Evolutionary conservation across 2,329 filamentous ascomycete species (phyloP).

Genomic region (Graphilbum sp.): DNA sequence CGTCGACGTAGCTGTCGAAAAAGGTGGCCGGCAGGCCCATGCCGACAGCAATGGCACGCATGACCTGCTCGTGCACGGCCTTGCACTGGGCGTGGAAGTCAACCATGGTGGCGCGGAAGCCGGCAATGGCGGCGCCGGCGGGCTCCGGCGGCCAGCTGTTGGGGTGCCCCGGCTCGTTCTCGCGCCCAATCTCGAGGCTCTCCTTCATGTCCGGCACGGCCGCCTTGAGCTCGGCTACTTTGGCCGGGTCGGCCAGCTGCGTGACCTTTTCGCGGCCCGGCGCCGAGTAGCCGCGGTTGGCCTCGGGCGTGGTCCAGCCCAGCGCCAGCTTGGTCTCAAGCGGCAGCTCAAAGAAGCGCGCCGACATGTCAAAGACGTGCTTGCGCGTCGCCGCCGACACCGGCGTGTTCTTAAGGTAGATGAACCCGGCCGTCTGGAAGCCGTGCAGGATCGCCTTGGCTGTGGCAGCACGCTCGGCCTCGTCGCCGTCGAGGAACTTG

Average conservation of each 20-base stretch:
- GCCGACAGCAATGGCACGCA: constrained; percentile 72
- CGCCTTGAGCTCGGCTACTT: constrained; percentile 41
- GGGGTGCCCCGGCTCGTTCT: constrained; percentile 40
- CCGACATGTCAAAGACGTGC: constrained; percentile 49
- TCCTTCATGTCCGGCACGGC: constrained; percentile 50
- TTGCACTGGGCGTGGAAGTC: constrained; percentile 62
- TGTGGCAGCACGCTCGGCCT: constrained; percentile 42
- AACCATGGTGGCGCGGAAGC: constrained; percentile 26
- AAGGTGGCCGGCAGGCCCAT: constrained; percentile 54
- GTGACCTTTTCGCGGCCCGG: constrained; percentile 57
- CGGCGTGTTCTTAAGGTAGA: constrained; percentile 71
- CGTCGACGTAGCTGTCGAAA: constrained; percentile 62
- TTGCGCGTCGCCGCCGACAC: constrained; percentile 43
- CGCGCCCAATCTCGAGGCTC: constrained; percentile 47
- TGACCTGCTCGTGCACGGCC: constrained; percentile 56
- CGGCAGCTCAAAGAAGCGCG: constrained; percentile 53
- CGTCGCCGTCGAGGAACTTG: constrained; percentile 48
- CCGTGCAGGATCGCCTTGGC: constrained; percentile 60
- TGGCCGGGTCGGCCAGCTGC: constrained; percentile 31
- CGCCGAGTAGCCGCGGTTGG: constrained; percentile 59
- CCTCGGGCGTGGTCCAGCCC: constrained; percentile 54
- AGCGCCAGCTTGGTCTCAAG: constrained; percentile 46
- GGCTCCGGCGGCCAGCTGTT: constrained; percentile 60
- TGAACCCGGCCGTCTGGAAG: constrained; percentile 75
- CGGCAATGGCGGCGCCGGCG: constrained; percentile 18